A percentile compares a stretch with the other conserved stretches of the same genome.
phyloP scores from a whole-genome alignment of 139 green algal species.

The Diplosphaera chodatii region DNA sequence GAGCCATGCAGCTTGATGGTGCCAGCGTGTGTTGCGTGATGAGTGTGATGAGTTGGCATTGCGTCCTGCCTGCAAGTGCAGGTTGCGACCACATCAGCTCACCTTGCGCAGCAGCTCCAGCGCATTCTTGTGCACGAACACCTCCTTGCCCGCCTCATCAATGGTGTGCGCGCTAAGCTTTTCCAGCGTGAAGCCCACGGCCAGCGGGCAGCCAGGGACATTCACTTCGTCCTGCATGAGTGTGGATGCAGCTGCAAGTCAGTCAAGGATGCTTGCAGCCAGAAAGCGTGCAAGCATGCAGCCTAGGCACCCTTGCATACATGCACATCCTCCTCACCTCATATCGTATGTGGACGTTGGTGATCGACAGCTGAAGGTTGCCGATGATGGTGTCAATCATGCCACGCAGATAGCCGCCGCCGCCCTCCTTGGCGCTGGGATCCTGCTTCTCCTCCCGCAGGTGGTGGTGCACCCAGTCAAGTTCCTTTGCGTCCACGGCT shows the following conservation, averaged over 20 bases:
- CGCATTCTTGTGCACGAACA: slow-evolving; percentile 72
- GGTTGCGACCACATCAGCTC: no score
- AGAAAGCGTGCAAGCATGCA: no score
- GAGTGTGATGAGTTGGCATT: no score
- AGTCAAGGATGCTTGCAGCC: no score
- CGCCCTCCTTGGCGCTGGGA: slow-evolving; percentile 13
- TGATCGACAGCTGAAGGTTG: slow-evolving; percentile 83
- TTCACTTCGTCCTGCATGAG: slow-evolving; percentile 37
- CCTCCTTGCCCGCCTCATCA: slow-evolving; percentile 61
- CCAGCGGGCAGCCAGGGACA: slow-evolving; percentile 53
- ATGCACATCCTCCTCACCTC: slow-evolving; percentile 35
- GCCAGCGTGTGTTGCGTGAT: no score
- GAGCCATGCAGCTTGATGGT: no score
- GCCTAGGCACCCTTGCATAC: neutral
- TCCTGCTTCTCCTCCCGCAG: slow-evolving; percentile 18
- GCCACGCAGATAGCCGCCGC: slow-evolving; percentile 41
- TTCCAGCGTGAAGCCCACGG: slow-evolving; percentile 68
- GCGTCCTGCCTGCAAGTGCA: no score
- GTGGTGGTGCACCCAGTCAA: slow-evolving; percentile 30
- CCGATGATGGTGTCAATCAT: slow-evolving; percentile 78
- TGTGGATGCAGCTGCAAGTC: no score
- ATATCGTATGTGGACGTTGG: slow-evolving; percentile 89
- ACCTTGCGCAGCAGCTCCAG: slow-evolving; percentile 82
- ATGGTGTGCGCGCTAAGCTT: slow-evolving; percentile 78
- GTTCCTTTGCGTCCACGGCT: slow-evolving; percentile 35